Conservation (phyloP, 2,329 filamentous ascomycete genomes). For the Rugonectria rugulosa region DNA sequence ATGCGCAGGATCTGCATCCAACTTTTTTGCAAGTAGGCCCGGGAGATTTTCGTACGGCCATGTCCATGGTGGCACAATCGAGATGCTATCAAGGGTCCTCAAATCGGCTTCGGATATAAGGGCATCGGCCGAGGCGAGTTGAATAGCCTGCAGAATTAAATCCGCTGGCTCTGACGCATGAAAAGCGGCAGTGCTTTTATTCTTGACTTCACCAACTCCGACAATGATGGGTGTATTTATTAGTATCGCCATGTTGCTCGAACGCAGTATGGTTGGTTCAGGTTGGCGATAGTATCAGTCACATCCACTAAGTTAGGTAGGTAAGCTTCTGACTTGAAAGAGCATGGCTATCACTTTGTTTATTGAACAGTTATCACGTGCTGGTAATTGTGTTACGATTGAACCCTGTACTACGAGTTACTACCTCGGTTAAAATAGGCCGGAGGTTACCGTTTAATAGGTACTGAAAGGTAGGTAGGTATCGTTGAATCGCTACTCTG, state of each 20-base stretch:
- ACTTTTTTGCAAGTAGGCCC: conserved; percentile 55
- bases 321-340: too few relatives aligned
- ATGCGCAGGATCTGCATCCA: conserved; percentile 57
- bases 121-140: conserved; percentile 56
- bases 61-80: conserved; percentile 69
- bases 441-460: too few relatives aligned
- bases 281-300: too few relatives aligned
- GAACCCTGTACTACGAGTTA: too few relatives aligned
- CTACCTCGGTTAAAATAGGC: too few relatives aligned
- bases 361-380: too few relatives aligned
- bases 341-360: too few relatives aligned
- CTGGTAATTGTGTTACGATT: too few relatives aligned
- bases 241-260: background rate
- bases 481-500: too few relatives aligned
- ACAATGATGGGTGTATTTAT: conserved; percentile 60
- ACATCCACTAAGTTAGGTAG: too few relatives aligned
- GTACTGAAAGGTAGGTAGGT: too few relatives aligned
- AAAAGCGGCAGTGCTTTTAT: conserved; percentile 53
- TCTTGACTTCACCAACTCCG: conserved; percentile 68
- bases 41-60: conserved; percentile 71
- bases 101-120: conserved; percentile 32
- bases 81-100: conserved; percentile 60
- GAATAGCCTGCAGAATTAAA: conserved; percentile 65
- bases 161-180: conserved; percentile 66
- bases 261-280: too few relatives aligned